Base-by-base conservation (phyloP, 1,284 basidiomycete species). In the Apiotrichum gracile region DNA sequence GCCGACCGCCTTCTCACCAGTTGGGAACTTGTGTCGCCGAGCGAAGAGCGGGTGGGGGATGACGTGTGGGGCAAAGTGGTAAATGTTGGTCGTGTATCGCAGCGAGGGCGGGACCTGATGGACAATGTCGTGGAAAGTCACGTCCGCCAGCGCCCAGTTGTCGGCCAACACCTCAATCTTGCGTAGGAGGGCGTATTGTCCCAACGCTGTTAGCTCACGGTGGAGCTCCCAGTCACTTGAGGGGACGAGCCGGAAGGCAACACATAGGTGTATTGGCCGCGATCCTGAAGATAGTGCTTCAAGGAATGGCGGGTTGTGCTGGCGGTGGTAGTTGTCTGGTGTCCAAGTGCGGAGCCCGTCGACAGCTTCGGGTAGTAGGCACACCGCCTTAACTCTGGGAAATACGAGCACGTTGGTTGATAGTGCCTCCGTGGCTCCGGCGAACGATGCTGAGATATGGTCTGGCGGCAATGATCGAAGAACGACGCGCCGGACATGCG, bases 31-130 rank as follows among this genome's bases (percentile, higher is more conserved):
- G 21, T 39, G 53, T 14, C 46, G 29, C 7, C 38, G 27, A 8
- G 42, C 24, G 13, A 44, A 41, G 9, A 29, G 17, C 10, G 44
- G 51, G n/a, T 59, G 47, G 10, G 54, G 52, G 3, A 57, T 39
- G 37, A 61, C 49, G 51, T 65, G 66, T 1, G 66, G 61, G 4
- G 61, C 59, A 50, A 70, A 70, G 48, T 66, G 55, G 52, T 68
- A 70, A 14, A 53, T 40, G 50, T 70, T 70, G 19, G 25, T 21
- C 21, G 55, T 55, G 12, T 47, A 54, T 9, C 40, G 48, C 1
- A 70, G 43, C 10, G 55, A 52, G 13, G 68, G 66, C 12, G 63
- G 53, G 3, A 67, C 60, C 47, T 70, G 68, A 50, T 62, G 60
- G 17, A 66, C 62, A 27, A 67, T 47, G 44, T 66, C 60, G 50